Conservation (phyloP, 2,329 filamentous ascomycete genomes). For the Diaporthe aspalathi region DNA sequence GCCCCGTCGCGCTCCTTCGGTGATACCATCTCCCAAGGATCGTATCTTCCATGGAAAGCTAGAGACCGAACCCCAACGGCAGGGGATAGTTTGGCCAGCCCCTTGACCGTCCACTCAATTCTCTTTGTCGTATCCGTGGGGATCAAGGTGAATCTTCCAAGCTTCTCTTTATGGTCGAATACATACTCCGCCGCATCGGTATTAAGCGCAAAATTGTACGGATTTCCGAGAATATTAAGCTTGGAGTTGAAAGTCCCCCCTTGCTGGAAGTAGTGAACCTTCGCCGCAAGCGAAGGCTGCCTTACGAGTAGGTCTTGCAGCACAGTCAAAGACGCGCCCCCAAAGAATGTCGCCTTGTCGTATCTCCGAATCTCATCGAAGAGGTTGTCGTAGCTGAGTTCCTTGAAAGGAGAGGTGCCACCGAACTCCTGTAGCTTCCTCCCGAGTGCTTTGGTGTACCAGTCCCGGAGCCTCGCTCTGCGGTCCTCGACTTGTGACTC, state of each 20-base stretch:
- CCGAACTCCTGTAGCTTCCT: constrained; percentile 35
- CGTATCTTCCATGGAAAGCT: constrained; percentile 34
- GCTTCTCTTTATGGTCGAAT: constrained; percentile 16
- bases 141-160: constrained; percentile 33
- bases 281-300: constrained; percentile 26
- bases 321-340: constrained; percentile 37
- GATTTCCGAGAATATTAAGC: constrained; percentile 39
- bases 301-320: constrained; percentile 33
- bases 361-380: constrained; percentile 32
- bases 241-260: constrained; percentile 37
- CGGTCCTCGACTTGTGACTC: not conserved
- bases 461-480: constrained; percentile 17
- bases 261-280: constrained; percentile 35
- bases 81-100: constrained; percentile 29
- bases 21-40: constrained; percentile 34
- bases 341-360: constrained; percentile 35
- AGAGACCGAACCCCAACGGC: constrained; percentile 35
- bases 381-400: constrained; percentile 23
- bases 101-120: constrained; percentile 28
- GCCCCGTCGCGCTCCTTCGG: not conserved
- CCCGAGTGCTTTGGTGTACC: constrained; percentile 32
- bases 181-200: constrained; percentile 36
- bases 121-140: constrained; percentile 39
- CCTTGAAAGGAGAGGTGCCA: constrained; percentile 14
- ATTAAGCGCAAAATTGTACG: constrained; percentile 38